A percentile compares a stretch with the other conserved stretches of the same genome.
phyloP scores from a whole-genome alignment of 2,329 filamentous ascomycete species.

The Apiospora sp. region DNA sequence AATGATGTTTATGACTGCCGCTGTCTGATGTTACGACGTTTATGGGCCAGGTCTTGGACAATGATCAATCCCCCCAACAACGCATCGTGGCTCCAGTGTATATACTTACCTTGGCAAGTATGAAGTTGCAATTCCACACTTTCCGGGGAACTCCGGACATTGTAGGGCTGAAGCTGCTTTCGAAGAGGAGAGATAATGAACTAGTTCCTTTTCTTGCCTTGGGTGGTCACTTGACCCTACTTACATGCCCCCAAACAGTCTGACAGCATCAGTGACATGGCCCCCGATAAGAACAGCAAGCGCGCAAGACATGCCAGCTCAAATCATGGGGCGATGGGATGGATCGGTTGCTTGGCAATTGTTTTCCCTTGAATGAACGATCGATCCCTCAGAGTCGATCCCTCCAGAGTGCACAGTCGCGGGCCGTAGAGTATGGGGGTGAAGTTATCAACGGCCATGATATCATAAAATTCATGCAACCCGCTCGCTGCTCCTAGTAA shows the following conservation, averaged over 20 bases:
- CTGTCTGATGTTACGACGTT: too few relatives aligned
- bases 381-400: not conserved
- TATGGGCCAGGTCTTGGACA: too few relatives aligned
- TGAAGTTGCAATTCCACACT: not conserved
- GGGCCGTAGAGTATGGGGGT: not conserved
- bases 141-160: not conserved
- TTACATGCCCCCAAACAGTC: not conserved
- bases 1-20: not conserved
- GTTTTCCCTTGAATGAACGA: not conserved
- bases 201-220: not conserved
- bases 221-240: not conserved
- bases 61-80: not conserved
- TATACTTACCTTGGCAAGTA: not conserved
- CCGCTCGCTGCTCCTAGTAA: not conserved
- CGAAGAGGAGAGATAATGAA: not conserved
- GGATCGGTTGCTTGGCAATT: not conserved
- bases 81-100: not conserved
- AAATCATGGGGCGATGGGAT: not conserved
- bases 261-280: not conserved
- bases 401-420: not conserved
- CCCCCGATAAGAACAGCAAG: not conserved
- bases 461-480: not conserved
- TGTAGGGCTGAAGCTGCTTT: not conserved
- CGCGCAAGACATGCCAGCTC: not conserved
- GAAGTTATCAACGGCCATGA: constrained; percentile 7